These are phyloP conservation scores for Tuctoria greenei DNA, from an alignment of 176 grass and related monocot genomes.

Conservation along the genomic window DNA sequence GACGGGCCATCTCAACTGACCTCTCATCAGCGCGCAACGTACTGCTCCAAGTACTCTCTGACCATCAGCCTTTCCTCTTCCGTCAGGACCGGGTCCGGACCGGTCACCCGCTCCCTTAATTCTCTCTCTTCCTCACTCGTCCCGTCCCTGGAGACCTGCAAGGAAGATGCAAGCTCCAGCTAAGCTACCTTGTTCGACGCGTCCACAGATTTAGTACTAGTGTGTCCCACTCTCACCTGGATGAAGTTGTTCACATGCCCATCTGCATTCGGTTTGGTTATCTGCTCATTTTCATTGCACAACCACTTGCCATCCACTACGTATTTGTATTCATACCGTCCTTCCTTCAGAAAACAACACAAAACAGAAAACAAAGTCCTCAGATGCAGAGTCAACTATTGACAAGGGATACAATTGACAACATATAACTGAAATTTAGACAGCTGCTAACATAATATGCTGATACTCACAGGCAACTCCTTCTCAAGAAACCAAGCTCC, in stretches of 20 bases:
- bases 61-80: conserved; percentile 74
- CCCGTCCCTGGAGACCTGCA: conserved; percentile 54
- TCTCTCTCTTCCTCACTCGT: conserved; percentile 52
- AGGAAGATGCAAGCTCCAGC: neutral
- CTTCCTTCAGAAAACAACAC: conserved; percentile 66
- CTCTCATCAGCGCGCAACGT: conserved; percentile 17
- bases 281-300: conserved; percentile 58
- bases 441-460: neutral
- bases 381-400: conserved; percentile 5
- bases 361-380: conserved; percentile 1
- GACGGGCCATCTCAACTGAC: conserved; percentile 11
- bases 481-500: conserved; percentile 74
- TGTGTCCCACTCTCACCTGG: conserved; percentile 45
- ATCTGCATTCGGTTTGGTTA: conserved; percentile 62
- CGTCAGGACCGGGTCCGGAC: conserved; percentile 52
- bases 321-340: conserved; percentile 92
- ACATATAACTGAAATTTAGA: neutral
- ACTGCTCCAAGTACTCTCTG: conserved; percentile 69
- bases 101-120: conserved; percentile 54
- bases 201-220: too few relatives aligned
- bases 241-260: conserved; percentile 94
- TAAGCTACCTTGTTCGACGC: neutral
- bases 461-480: conserved; percentile 72
- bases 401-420: neutral
- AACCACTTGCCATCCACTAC: conserved; percentile 80